Conservation (phyloP, 2,329 filamentous ascomycete genomes). For the Fusarium brevicatenulatum region DNA sequence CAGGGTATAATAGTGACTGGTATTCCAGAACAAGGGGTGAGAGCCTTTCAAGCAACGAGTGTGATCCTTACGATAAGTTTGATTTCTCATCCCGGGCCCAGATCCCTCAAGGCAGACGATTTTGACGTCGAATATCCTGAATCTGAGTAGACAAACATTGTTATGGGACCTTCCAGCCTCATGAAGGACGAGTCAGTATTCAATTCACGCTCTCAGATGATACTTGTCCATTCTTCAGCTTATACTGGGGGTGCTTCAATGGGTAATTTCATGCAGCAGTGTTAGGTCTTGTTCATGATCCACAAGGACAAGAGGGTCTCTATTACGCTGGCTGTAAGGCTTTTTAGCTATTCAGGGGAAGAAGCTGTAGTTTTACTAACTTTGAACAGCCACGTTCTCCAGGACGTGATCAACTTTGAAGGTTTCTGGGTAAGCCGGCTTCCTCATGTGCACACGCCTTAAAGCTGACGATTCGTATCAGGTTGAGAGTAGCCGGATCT, state of each 20-base stretch:
- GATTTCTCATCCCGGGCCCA: constrained; percentile 37
- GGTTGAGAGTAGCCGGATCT: constrained; percentile 50
- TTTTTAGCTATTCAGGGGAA: neutral
- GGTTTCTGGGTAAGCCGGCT: constrained; percentile 50
- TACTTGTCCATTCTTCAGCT: constrained; percentile 47
- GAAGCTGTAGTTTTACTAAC: constrained; percentile 24
- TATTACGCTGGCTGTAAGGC: constrained; percentile 56
- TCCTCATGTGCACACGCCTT: accelerated
- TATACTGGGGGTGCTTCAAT: constrained; percentile 54
- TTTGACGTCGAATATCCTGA: constrained; percentile 46
- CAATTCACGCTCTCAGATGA: constrained; percentile 27
- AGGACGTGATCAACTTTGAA: constrained; percentile 55
- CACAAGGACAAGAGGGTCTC: constrained; percentile 46
- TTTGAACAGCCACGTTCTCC: constrained; percentile 49
- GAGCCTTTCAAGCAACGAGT: constrained; percentile 41
- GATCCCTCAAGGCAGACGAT: constrained; percentile 38
- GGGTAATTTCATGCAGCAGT: constrained; percentile 50
- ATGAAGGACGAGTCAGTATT: constrained; percentile 23
- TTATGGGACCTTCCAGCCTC: constrained; percentile 15
- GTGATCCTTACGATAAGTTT: constrained; percentile 46
- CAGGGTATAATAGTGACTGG: constrained; percentile 11
- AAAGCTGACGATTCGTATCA: constrained; percentile 16
- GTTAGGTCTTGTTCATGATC: constrained; percentile 51
- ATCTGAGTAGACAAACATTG: constrained; percentile 36
- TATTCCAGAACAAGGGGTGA: constrained; percentile 1